Evolutionary conservation across 495 filamentous ascomycete genomes (phyloP), one percentile per base, ranked within the genome.

Genomic region (Chaetomidium leptoderma): DNA sequence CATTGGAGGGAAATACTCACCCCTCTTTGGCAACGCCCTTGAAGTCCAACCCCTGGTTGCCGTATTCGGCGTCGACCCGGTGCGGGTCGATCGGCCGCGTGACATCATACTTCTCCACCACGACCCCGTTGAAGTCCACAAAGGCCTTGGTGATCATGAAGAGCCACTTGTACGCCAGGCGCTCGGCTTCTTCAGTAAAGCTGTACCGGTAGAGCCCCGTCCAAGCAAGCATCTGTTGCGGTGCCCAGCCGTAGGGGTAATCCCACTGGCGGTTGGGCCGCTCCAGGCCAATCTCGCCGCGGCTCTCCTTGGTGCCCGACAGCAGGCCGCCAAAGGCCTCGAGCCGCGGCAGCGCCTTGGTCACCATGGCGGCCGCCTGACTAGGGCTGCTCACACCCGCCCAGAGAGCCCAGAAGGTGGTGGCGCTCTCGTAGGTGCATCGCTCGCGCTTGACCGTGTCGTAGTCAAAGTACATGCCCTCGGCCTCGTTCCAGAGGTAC

Each of bases 81-180:
- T 97, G 93, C 26, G 93, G 89, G 63, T 92, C 90, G 61, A 91
- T 83, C 23, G 84, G 84, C 51, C 89, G 75, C 45, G 93, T 97
- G 44, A 98, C 93, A 72, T 98, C 89, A 75, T 98, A 98, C 71
- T 98, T 98, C 75, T 98, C 93, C 0, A 97, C 93, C 19, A 98
- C 91, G 29, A 96, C 90, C 21, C 93, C 93, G 64, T 97, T 96
- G 78, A 91, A 97, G 65, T 98, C 91, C 24, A 95, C 89, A 73
- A 97, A 98, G 0, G 91, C 89, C 71, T 93, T 95, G 32, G 89
- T 96, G 63, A 96, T 88, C 92, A 97, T 97, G 70, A 90, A 95
- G 23, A 96, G 74, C 93, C 93, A 98, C 68, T 90, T 90, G 72
- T 97, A 97, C 0, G 89, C 86, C 37, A 98, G 72, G 23, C 91